Evolutionary conservation across 2,329 filamentous ascomycete species (phyloP).

Genomic region (Pseudogymnoascus sp.): DNA sequence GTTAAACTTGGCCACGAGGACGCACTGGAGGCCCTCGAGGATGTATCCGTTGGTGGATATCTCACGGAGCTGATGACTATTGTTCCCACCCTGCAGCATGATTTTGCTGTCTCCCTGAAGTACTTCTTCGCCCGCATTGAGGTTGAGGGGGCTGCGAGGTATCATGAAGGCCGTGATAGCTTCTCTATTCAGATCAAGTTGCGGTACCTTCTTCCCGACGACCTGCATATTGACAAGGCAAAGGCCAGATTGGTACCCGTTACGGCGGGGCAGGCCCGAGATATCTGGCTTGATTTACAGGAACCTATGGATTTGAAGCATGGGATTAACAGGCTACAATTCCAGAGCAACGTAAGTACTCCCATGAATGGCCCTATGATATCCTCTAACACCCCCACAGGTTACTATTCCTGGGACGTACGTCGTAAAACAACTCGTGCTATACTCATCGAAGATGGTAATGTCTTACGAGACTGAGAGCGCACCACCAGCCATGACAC

Average conservation of each 20-base stretch:
- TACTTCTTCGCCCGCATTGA: constrained; percentile 66
- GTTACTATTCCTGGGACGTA: constrained; percentile 64
- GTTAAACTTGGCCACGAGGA: constrained; percentile 13
- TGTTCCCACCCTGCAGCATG: constrained; percentile 38
- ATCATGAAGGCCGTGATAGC: constrained; percentile 64
- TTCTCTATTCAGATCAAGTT: constrained; percentile 63
- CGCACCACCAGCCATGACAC: constrained; percentile 20
- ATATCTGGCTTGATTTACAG: constrained; percentile 52
- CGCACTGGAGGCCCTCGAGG: constrained; percentile 14
- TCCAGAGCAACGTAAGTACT: constrained; percentile 37
- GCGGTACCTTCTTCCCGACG: constrained; percentile 63
- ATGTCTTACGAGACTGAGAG: constrained; percentile 57
- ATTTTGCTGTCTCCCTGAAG: constrained; percentile 58
- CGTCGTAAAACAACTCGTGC: constrained; percentile 60
- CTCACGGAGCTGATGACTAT: constrained; percentile 25
- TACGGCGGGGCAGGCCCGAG: constrained; percentile 48
- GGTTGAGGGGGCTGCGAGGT: constrained; percentile 59
- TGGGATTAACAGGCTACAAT: constrained; percentile 34
- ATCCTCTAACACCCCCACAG: constrained; percentile 30
- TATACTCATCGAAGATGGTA: constrained; percentile 54
- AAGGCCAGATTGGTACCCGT: constrained; percentile 54
- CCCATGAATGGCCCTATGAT: not conserved
- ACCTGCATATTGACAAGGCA: constrained; percentile 56
- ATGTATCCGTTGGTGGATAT: constrained; percentile 20
- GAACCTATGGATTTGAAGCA: constrained; percentile 38